Conservation (phyloP, 106 monocot genomes). For the Allium cepa region DNA sequence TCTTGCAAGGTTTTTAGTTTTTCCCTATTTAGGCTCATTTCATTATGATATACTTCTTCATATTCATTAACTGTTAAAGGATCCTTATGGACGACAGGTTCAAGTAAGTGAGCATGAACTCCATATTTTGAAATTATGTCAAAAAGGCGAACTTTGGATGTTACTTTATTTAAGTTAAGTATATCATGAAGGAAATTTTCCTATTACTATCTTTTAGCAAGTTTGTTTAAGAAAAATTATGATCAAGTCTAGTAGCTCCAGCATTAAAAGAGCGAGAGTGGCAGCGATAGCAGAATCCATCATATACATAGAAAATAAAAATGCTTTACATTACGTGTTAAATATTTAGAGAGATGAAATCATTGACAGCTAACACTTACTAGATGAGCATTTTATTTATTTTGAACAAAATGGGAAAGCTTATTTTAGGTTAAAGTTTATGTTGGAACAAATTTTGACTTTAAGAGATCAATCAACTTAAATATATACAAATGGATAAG, state of each 20-base stretch:
- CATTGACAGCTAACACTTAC: not conserved
- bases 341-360: not conserved
- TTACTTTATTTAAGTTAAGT: slow-evolving; percentile 52
- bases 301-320: slow-evolving; percentile 74
- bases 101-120: slow-evolving; percentile 88
- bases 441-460: too few relatives aligned
- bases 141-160: slow-evolving; percentile 67
- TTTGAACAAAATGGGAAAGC: too few relatives aligned
- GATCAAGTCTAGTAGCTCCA: slow-evolving; percentile 56
- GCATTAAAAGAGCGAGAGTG: slow-evolving; percentile 80
- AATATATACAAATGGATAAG: too few relatives aligned
- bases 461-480: too few relatives aligned
- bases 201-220: slow-evolving; percentile 6
- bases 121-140: slow-evolving; percentile 91
- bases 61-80: slow-evolving; percentile 36
- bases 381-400: not conserved
- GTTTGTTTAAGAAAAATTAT: not conserved
- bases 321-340: not conserved
- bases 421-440: too few relatives aligned
- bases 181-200: slow-evolving; percentile 57
- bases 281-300: slow-evolving; percentile 71
- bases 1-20: slow-evolving; percentile 17
- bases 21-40: slow-evolving; percentile 11
- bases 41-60: slow-evolving; percentile 35
- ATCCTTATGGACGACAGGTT: slow-evolving; percentile 71